Evolutionary conservation across 2,329 filamentous ascomycete species (phyloP), one percentile per base, ranked within the genome.

Genomic region (Pezicula radicicola): DNA sequence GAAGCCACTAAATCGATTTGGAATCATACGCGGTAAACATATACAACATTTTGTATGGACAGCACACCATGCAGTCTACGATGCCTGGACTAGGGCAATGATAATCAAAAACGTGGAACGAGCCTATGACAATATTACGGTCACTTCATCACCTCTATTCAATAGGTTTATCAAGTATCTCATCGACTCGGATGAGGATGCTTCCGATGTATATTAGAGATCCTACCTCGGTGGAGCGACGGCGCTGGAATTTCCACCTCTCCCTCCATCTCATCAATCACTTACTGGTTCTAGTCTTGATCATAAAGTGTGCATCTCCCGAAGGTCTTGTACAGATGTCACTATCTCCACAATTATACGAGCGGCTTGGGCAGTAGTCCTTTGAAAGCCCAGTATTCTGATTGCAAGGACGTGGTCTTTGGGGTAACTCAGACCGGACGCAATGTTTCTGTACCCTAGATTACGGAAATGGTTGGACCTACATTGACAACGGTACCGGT

Each of bases 51-150:
- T 55, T 19, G 46, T 48, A 8, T 50, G 40, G 47, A 56, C 51
- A 13, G 25, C 35, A 4, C 81, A 84, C 57, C 83, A 86, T 66
- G 75, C 78, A 1, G 56, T 84, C 1, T 85, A 84, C 61, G 83
- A 86, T 65, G 82, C 83, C 18, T 85, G 83, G 83, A 83, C 81
- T 3, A 76, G 83, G 64, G 9, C 27, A 6, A 4, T 42, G 30
- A 33, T 56, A 6, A 28, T 50, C 9, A 33, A 46, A 4, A 6
- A 27, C 6, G 44, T 56, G 16, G 39, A 50, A n/a, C 30, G 40
- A 41, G 48, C 48, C 5, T 53, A 50, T 18, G 75, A 78, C 55
- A 19, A 19, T 6, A 6, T 37, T 12, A 8, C 16, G 18, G 12
- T 25, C 12, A 19, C 18, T 6, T 12, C 6, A 18, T 12, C 25